Evolutionary conservation across 1,284 basidiomycete species (phyloP).

Genomic region (Rhodotorula sp.): DNA sequence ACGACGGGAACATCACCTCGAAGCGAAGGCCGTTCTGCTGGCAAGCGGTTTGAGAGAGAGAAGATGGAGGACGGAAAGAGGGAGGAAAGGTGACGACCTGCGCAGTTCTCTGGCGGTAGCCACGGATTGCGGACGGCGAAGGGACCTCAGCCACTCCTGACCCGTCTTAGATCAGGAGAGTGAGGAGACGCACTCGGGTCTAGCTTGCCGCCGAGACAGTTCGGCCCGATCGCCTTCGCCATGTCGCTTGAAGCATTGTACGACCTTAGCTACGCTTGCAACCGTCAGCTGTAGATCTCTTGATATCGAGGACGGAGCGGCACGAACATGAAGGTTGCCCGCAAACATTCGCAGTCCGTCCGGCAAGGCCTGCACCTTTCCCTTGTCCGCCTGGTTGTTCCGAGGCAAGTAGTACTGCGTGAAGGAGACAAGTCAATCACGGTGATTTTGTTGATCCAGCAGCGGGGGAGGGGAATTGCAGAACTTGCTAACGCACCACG

Average conservation of each 20-base stretch:
- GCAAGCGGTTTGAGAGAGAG: not conserved
- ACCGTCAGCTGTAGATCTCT: no score
- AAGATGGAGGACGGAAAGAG: not conserved
- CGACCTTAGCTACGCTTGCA: not conserved
- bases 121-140: not conserved
- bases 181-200: not conserved
- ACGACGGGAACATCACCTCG: slow-evolving; percentile 43
- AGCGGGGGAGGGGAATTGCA: not conserved
- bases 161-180: no score
- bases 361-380: slow-evolving; percentile 13
- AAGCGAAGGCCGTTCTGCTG: slow-evolving; percentile 10
- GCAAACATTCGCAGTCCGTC: slow-evolving; percentile 51
- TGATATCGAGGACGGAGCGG: not conserved
- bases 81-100: not conserved
- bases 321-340: slow-evolving; percentile 44
- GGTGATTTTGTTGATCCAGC: no score
- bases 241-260: slow-evolving; percentile 12
- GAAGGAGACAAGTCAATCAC: no score
- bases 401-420: slow-evolving; percentile 17
- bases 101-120: slow-evolving; percentile 21
- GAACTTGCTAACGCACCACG: not conserved
- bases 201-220: slow-evolving; percentile 16
- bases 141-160: no score
- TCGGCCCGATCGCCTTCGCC: slow-evolving; percentile 16
- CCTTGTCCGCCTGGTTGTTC: not conserved